These are phyloP conservation scores for Penicillium oxalicum DNA, from an alignment of 2,329 filamentous ascomycete species.

Conservation along the genomic window DNA sequence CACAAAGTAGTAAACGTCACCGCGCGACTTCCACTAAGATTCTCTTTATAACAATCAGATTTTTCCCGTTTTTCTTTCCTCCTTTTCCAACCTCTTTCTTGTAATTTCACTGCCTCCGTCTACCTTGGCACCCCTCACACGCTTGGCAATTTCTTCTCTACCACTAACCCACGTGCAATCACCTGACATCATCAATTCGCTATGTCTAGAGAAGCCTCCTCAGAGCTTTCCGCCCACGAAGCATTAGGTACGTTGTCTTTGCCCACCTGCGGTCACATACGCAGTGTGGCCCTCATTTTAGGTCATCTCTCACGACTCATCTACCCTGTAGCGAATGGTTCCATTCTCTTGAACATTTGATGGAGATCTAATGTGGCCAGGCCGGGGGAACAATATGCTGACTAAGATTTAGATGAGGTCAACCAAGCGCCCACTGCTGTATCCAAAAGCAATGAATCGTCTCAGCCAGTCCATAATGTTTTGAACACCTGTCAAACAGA, in stretches of 20 bases:
- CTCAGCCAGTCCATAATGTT: conserved; percentile 11
- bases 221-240: conserved; percentile 9
- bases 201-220: conserved; percentile 24
- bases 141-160: too few species aligned
- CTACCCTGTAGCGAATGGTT: too few species aligned
- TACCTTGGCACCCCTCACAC: too few species aligned
- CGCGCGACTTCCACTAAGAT: conserved; percentile 27
- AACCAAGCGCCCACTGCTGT: conserved; percentile 2
- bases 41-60: conserved; percentile 12
- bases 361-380: too few species aligned
- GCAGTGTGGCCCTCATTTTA: too few species aligned
- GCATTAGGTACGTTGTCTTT: conserved; percentile 20
- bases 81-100: conserved; percentile 4
- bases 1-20: conserved; percentile 28
- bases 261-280: not conserved
- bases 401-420: conserved; percentile 11
- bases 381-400: conserved; percentile 10
- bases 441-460: conserved; percentile 7
- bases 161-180: not conserved
- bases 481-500: conserved; percentile 14
- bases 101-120: not conserved
- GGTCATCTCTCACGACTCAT: too few species aligned
- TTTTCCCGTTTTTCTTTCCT: conserved; percentile 3
- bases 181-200: conserved; percentile 20
- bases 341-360: too few species aligned